Base-by-base conservation (phyloP, 306 rosid genomes). In the Citrullus colocynthis region DNA sequence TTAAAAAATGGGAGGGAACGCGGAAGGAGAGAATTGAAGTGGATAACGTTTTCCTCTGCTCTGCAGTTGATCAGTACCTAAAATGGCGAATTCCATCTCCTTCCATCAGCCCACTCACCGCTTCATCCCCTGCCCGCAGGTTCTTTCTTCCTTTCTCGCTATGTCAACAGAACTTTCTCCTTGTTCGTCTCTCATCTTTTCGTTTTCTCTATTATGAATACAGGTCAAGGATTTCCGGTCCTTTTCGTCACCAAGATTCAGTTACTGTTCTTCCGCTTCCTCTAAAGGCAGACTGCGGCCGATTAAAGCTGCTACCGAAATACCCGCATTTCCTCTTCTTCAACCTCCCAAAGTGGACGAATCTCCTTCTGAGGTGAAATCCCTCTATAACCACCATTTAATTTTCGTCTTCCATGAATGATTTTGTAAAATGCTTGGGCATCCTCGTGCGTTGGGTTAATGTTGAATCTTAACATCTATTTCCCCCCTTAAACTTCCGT, bases 51-150 rank as follows among this genome's bases (percentile, higher is more conserved):
- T 32, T 61, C n/a, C 41, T 6, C 41, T 61, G 67, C 67, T 61
- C 39, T 20, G 66, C 66, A 4, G 18, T 11, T 62, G 41, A 62
- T 62, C 48, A 15, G 17, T 17, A 67, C 9, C 84, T 76, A 56
- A 37, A 78, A 91, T 91, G 98, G 90, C 88, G 37, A 80, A 91
- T 82, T 85, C 91, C 64, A 80, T 89, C 51, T 85, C 86, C 65
- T 88, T 91, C 67, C 82, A 83, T 58, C 96, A 88, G 2, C 86
- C 88, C 75, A 74, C 84, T 0, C 88, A 78, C 76, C 74, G 87
- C 78, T 77, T 90, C 89, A 56, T 86, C 84, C 82, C 91, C 75
- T 82, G 78, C 49, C 75, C 91, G 41, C 92, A 87, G 98, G 93
- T 90, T 64, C 45, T 81, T 36, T 37, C 70, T 77, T 72, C 37